Conservation (phyloP, 768 basidiomycete species). For the Pleurotus ostreatus region DNA sequence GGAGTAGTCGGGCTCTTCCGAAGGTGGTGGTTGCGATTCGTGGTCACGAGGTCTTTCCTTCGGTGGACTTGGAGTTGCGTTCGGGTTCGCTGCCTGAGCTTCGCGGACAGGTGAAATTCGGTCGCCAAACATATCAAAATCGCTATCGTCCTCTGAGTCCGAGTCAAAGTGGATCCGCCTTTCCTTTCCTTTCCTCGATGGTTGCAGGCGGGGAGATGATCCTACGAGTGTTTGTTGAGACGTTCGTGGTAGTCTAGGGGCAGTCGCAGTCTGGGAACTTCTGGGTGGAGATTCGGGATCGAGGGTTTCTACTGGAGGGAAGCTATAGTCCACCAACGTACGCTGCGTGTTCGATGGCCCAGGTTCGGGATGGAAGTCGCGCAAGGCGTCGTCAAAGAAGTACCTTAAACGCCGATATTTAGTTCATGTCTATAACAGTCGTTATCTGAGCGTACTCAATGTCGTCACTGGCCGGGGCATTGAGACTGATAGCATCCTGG, state of each 20-base stretch:
- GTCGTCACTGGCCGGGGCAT: neutral
- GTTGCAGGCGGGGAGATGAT: neutral
- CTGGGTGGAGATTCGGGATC: neutral
- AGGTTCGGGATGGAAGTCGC: neutral
- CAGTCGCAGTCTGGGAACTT: neutral
- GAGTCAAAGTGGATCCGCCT: neutral
- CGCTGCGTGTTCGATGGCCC: neutral
- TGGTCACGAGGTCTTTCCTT: neutral
- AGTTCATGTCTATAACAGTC: neutral
- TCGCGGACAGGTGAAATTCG: neutral
- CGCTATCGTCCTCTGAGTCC: neutral
- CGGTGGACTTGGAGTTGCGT: neutral
- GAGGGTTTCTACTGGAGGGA: neutral
- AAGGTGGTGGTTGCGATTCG: neutral
- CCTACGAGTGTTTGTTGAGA: neutral
- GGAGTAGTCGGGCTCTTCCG: neutral
- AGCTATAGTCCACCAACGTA: neutral
- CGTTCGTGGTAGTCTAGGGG: neutral
- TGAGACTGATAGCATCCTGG: neutral
- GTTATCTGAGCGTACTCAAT: neutral
- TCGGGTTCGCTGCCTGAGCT: neutral
- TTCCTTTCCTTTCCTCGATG: neutral
- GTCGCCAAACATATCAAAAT: neutral
- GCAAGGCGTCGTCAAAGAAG: neutral
- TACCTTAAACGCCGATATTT: neutral